phyloP scores from a whole-genome alignment of 78 protist species.

The Dictyostelium citrinum region DNA sequence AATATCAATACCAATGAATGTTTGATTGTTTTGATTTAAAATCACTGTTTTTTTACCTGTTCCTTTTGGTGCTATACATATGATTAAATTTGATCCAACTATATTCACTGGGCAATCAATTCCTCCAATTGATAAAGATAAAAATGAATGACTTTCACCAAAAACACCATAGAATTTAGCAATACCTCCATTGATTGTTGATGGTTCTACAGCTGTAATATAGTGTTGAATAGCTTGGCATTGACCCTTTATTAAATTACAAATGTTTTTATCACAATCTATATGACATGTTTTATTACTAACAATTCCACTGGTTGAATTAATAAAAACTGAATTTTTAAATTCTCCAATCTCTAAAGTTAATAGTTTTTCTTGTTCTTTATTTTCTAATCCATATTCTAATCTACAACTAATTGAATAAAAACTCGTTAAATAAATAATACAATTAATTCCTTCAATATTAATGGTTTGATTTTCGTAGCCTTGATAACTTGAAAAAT shows the following conservation, averaged over 20 bases:
- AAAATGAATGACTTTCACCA: background rate
- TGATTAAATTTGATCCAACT: background rate
- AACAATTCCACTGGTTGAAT: too few species aligned
- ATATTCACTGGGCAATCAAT: background rate
- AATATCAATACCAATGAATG: background rate
- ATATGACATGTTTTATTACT: too few species aligned
- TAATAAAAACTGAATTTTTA: too few species aligned
- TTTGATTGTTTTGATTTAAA: background rate
- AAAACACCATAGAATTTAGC: background rate
- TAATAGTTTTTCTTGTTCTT: too few species aligned
- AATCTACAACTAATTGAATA: background rate
- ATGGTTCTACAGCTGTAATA: background rate
- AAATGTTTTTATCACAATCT: too few species aligned
- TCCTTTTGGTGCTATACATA: background rate
- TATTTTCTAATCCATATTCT: too few species aligned
- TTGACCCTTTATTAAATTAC: background rate
- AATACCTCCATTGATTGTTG: background rate
- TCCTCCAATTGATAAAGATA: background rate
- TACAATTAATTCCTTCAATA: background rate
- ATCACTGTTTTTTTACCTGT: background rate
- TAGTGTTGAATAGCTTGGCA: background rate
- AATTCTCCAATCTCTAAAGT: too few species aligned
- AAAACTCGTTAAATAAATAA: background rate
- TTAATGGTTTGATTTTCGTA: background rate
- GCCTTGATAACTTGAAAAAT: background rate